These are phyloP conservation scores for Rosa chinensis DNA, from an alignment of 306 rosid species.

Conservation along the genomic window DNA sequence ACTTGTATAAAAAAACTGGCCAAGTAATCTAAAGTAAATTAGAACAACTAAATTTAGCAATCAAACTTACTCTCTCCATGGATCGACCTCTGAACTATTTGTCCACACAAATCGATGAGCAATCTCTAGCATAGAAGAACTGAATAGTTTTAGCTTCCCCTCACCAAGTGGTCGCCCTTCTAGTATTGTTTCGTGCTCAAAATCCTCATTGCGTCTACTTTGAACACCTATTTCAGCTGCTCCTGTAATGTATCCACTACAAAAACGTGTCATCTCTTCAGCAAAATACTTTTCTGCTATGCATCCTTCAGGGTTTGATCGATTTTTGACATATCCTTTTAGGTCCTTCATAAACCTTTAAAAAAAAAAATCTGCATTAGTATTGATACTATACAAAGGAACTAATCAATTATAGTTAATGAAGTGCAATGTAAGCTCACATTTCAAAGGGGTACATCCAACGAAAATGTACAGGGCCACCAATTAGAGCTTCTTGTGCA, in stretches of 20 bases:
- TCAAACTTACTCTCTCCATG: not conserved
- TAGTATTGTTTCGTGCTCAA: not conserved
- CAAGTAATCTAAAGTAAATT: not conserved
- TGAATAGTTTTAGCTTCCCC: not conserved
- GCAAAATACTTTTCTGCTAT: not conserved
- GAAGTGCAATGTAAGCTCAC: not conserved
- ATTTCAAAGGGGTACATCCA: not conserved
- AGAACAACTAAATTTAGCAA: not conserved
- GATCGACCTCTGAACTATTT: not conserved
- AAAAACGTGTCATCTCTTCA: not conserved
- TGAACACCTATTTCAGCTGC: not conserved
- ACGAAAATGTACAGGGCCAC: not conserved
- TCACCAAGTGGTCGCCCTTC: not conserved
- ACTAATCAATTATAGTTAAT: too few relatives aligned
- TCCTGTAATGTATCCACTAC: not conserved
- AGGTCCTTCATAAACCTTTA: not conserved
- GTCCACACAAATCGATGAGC: not conserved
- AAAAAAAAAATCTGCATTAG: too few relatives aligned
- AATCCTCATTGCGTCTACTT: not conserved
- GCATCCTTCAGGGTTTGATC: too few relatives aligned
- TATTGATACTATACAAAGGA: not conserved
- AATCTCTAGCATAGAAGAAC: not conserved
- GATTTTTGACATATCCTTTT: not conserved
- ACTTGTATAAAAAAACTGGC: not conserved
- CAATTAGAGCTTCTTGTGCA: not conserved